A percentile compares a stretch with the other conserved stretches of the same genome.
phyloP scores from a whole-genome alignment of 1,284 basidiomycete genomes.

The Ceratobasidium sp. region DNA sequence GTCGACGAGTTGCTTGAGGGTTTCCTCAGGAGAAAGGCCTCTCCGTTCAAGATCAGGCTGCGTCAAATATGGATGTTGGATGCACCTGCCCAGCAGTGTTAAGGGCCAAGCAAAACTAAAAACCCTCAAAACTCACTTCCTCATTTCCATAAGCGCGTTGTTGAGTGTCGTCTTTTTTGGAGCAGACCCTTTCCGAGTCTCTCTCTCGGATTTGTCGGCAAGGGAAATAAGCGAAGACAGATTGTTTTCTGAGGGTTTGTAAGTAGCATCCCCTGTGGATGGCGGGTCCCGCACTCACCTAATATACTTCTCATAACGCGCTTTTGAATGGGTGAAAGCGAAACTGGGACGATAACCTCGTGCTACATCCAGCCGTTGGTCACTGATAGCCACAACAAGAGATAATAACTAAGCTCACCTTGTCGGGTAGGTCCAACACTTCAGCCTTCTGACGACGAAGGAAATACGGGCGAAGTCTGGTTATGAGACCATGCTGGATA shows the following conservation, averaged over 20 bases:
- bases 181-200: conserved; percentile 16
- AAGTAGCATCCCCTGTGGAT: conserved; percentile 49
- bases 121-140: conserved; percentile 68
- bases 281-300: conserved; percentile 59
- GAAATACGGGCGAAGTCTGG: conserved; percentile 85
- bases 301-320: conserved; percentile 87
- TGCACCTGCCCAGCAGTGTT: conserved; percentile 58
- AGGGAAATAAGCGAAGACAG: conserved; percentile 30
- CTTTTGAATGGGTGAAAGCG: conserved; percentile 88
- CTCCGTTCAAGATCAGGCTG: conserved; percentile 81
- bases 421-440: conserved; percentile 85
- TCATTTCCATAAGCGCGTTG: conserved; percentile 85
- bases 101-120: neutral
- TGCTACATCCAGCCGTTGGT: conserved; percentile 60
- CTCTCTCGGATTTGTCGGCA: neutral
- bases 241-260: conserved; percentile 30
- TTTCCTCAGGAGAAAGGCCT: conserved; percentile 64
- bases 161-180: conserved; percentile 64
- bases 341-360: conserved; percentile 85
- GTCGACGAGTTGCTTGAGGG: conserved; percentile 81
- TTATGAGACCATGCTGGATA: neutral
- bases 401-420: conserved; percentile 59
- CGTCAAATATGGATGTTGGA: conserved; percentile 92
- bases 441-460: conserved; percentile 91
- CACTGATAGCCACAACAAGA: too few species aligned